Evolutionary conservation across 208 protist species (phyloP).

Genomic region (Angomonas deanei): DNA sequence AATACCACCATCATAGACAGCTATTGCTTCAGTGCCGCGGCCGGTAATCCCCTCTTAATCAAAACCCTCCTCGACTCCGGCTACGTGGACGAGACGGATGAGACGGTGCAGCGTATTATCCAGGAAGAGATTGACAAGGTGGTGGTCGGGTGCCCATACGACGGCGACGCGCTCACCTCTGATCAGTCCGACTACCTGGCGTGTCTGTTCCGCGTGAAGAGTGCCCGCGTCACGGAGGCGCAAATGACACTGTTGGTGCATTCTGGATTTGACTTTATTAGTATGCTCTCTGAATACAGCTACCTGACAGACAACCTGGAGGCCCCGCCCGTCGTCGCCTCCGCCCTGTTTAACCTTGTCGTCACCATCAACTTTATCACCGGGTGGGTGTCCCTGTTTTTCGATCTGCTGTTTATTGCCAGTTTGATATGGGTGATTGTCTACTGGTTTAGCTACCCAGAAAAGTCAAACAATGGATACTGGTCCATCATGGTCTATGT

Average conservation of each 20-base stretch:
- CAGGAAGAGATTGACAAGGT: slow-evolving; percentile 67
- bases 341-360: slow-evolving; percentile 16
- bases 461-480: slow-evolving; percentile 45
- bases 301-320: slow-evolving; percentile 47
- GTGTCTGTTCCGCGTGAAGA: slow-evolving; percentile 52
- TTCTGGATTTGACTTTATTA: slow-evolving; percentile 78
- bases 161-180: slow-evolving; percentile 29
- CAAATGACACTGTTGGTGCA: slow-evolving; percentile 70
- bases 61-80: slow-evolving; percentile 59
- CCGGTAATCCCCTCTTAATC: slow-evolving; percentile 47
- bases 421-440: slow-evolving; percentile 49
- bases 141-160: slow-evolving; percentile 37
- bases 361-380: slow-evolving; percentile 16
- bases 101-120: slow-evolving; percentile 45
- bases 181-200: slow-evolving; percentile 59
- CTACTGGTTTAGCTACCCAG: slow-evolving; percentile 35
- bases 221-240: slow-evolving; percentile 37
- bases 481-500: slow-evolving; percentile 79
- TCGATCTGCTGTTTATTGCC: slow-evolving; percentile 33
- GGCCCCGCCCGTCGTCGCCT: slow-evolving; percentile 9
- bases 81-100: slow-evolving; percentile 47
- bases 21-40: slow-evolving; percentile 49
- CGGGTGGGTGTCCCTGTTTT: slow-evolving; percentile 45
- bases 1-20: slow-evolving; percentile 46
- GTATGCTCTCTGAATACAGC: slow-evolving; percentile 66